Percentiles rank a stretch among this genome's conserved stretches.
Conservation (phyloP, 768 basidiomycete species). For the Amanita thiersii region DNA sequence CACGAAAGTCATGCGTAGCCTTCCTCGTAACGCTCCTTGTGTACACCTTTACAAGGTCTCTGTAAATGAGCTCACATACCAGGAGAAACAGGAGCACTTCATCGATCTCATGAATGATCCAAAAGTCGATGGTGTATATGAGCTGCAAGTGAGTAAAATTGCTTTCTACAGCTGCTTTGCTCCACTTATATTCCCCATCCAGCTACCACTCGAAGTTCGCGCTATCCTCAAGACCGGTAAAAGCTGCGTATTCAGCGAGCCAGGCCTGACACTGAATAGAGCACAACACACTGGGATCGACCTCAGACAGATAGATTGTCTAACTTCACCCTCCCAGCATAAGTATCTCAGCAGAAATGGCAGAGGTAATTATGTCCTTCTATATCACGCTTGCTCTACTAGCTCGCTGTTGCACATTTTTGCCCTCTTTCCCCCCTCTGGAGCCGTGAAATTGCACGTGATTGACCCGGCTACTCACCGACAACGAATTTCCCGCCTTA, state of each 20-base stretch:
- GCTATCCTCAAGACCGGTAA: slow-evolving; percentile 80
- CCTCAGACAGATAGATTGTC: slow-evolving; percentile 67
- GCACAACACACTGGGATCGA: slow-evolving; percentile 82
- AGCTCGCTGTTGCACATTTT: slow-evolving; percentile 78
- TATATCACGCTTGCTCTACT: slow-evolving; percentile 79
- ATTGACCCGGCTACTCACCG: slow-evolving; percentile 88
- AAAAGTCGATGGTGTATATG: slow-evolving; percentile 91
- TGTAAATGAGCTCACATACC: slow-evolving; percentile 78
- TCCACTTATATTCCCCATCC: slow-evolving; percentile 6
- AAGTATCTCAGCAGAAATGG: slow-evolving; percentile 70
- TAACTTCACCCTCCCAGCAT: slow-evolving; percentile 46
- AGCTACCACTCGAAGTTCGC: slow-evolving; percentile 82
- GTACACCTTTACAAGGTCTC: slow-evolving; percentile 76
- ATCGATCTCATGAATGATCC: slow-evolving; percentile 89
- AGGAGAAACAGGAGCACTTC: slow-evolving; percentile 84
- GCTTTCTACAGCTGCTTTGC: not conserved
- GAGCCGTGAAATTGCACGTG: slow-evolving; percentile 68
- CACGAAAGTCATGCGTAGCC: slow-evolving; percentile 65
- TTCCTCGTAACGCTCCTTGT: slow-evolving; percentile 75
- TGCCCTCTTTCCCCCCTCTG: slow-evolving; percentile 73
- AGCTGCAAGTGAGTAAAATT: slow-evolving; percentile 62
- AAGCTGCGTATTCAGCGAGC: slow-evolving; percentile 62
- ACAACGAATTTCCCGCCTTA: slow-evolving; percentile 72
- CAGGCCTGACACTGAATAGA: slow-evolving; percentile 65
- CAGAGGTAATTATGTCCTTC: slow-evolving; percentile 69